These are phyloP conservation scores for Suillus clintonianus DNA, from an alignment of 768 basidiomycete species.

Conservation along the genomic window DNA sequence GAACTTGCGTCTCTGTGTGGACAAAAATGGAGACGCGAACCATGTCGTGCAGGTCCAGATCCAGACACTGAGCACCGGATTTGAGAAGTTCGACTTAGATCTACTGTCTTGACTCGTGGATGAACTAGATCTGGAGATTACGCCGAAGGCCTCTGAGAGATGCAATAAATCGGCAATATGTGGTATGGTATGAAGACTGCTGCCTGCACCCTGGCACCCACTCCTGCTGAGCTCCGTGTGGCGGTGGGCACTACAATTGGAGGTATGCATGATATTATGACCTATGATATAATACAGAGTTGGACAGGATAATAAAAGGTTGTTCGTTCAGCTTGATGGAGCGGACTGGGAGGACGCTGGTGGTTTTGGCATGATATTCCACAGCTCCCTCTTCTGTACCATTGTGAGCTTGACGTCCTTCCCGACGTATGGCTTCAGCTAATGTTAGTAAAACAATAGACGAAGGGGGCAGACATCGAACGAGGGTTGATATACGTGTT, in stretches of 20 bases:
- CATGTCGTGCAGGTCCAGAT: background rate
- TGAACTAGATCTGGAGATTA: background rate
- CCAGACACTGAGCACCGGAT: background rate
- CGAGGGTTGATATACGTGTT: background rate
- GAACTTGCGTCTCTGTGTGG: background rate
- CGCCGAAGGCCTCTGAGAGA: background rate
- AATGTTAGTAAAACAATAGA: background rate
- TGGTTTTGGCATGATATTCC: slow-evolving; percentile 1
- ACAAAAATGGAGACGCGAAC: background rate
- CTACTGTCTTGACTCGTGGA: background rate
- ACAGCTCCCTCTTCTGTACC: slow-evolving; percentile 4
- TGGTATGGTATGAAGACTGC: background rate
- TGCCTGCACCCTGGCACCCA: background rate
- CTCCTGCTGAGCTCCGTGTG: background rate
- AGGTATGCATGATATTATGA: background rate
- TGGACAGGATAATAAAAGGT: background rate
- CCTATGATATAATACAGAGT: background rate
- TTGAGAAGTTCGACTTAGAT: background rate
- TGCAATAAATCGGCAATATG: background rate
- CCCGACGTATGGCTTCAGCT: slow-evolving; percentile 7
- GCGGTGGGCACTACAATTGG: background rate
- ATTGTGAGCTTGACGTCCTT: slow-evolving; percentile 3
- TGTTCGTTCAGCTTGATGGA: background rate
- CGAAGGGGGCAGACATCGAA: too few species aligned
- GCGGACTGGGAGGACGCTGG: background rate